A percentile compares a stretch with the other conserved stretches of the same genome.
Evolutionary conservation across 805 yeast genomes (phyloP).

Genomic region (Pichia phayaonensis): DNA sequence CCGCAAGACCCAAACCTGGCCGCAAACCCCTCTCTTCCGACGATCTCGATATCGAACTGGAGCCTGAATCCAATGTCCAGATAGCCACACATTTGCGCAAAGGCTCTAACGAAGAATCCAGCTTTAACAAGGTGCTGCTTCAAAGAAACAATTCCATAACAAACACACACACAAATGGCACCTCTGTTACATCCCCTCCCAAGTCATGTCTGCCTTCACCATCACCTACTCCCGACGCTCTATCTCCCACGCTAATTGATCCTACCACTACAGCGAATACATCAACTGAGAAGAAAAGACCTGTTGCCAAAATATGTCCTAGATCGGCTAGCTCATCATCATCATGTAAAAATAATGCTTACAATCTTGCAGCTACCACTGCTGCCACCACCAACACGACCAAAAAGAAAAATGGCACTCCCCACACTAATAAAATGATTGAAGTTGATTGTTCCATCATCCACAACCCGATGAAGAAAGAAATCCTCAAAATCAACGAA

Average conservation of each 20-base stretch:
- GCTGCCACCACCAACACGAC: too few species aligned
- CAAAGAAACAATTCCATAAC: conserved; percentile 4
- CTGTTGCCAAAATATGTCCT: neutral
- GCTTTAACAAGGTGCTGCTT: neutral
- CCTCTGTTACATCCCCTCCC: neutral
- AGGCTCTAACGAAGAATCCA: conserved; percentile 1
- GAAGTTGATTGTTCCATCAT: conserved; percentile 18
- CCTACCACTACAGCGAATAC: neutral
- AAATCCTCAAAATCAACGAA: conserved; percentile 35
- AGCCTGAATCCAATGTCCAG: neutral
- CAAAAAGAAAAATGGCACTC: neutral
- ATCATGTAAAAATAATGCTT: neutral
- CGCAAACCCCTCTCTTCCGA: conserved; percentile 3
- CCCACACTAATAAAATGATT: conserved; percentile 4
- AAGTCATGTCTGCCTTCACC: conserved; percentile 4
- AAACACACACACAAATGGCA: neutral
- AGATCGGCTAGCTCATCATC: neutral
- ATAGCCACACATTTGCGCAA: conserved; percentile 27
- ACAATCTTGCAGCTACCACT: too few species aligned
- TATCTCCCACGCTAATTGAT: conserved; percentile 3
- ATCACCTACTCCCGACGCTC: conserved; percentile 7
- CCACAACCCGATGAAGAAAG: conserved; percentile 30
- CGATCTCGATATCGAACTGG: conserved; percentile 76
- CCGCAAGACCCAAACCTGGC: conserved; percentile 40
- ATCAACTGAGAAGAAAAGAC: neutral